These are phyloP conservation scores for Penicillium paneum DNA, from an alignment of 2,329 filamentous ascomycete species.

Conservation along the genomic window DNA sequence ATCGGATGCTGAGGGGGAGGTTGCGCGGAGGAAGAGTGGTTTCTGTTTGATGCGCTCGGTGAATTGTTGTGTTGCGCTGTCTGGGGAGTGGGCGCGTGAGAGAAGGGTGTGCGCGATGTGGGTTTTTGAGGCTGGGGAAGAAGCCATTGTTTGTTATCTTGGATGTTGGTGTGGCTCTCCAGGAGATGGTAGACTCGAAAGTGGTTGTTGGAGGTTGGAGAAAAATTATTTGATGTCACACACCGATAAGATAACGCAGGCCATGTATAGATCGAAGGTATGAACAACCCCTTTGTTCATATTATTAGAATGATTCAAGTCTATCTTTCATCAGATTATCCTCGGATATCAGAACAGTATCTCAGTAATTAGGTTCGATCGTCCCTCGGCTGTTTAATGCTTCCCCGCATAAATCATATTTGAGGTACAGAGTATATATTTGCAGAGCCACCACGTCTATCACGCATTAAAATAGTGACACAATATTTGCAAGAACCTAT, in stretches of 20 bases:
- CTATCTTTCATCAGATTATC: neutral
- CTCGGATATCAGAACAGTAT: neutral
- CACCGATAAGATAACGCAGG: slow-evolving; percentile 11
- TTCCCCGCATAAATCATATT: slow-evolving; percentile 22
- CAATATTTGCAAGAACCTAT: neutral
- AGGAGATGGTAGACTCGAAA: neutral
- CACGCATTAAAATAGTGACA: neutral
- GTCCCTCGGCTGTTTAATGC: slow-evolving; percentile 12
- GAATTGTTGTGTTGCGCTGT: slow-evolving; percentile 68
- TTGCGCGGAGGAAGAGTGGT: slow-evolving; percentile 73
- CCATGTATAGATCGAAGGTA: neutral
- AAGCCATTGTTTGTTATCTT: slow-evolving; percentile 15
- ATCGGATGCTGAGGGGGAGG: slow-evolving; percentile 62
- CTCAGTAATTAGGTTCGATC: neutral
- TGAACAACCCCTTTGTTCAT: neutral
- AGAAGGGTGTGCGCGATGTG: slow-evolving; percentile 64
- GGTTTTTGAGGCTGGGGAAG: slow-evolving; percentile 24
- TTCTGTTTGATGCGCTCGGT: slow-evolving; percentile 79
- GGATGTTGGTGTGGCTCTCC: neutral
- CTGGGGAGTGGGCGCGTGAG: slow-evolving; percentile 71
- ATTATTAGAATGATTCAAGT: neutral
- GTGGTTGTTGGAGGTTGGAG: slow-evolving; percentile 1
- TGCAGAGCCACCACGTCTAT: too few relatives aligned
- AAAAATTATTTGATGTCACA: slow-evolving; percentile 19
- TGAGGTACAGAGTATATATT: too few relatives aligned